Percentiles rank a stretch among this genome's conserved stretches.
Conservation (phyloP, 371 early-diverging fungal species). For the Thermomucor indicae-seudaticae region DNA sequence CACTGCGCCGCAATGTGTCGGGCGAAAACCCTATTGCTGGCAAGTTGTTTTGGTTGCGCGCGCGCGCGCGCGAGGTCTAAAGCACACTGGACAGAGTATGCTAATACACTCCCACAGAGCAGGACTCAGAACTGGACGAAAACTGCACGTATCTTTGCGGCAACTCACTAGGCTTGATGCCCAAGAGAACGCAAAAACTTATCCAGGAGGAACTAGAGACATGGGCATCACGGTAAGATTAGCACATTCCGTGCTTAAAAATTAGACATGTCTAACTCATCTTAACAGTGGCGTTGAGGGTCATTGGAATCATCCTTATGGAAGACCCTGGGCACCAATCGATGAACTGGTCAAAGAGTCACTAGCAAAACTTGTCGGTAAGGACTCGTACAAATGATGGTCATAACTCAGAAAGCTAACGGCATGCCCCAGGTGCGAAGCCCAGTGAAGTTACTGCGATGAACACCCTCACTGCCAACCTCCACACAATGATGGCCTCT, state of each 20-base stretch:
- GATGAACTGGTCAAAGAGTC: slow-evolving; percentile 74
- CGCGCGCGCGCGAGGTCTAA: not conserved
- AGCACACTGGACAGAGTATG: not conserved
- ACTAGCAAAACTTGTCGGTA: slow-evolving; percentile 79
- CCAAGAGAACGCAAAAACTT: slow-evolving; percentile 59
- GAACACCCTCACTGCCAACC: slow-evolving; percentile 89
- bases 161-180: slow-evolving; percentile 91
- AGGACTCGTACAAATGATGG: not conserved
- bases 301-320: slow-evolving; percentile 79
- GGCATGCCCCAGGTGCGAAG: slow-evolving; percentile 60
- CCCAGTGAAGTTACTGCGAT: slow-evolving; percentile 85
- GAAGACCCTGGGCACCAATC: slow-evolving; percentile 87
- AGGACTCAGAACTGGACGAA: slow-evolving; percentile 28
- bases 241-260: not conserved
- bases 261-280: not conserved
- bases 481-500: slow-evolving; percentile 86
- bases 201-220: slow-evolving; percentile 88
- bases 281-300: slow-evolving; percentile 72
- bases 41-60: too few species aligned
- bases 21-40: slow-evolving; percentile 12
- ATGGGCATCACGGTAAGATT: slow-evolving; percentile 67
- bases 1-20: slow-evolving; percentile 42
- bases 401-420: too few species aligned
- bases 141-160: slow-evolving; percentile 84
- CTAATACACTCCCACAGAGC: slow-evolving; percentile 4